A percentile compares a stretch with the other conserved stretches of the same genome.
phyloP scores from a whole-genome alignment of 768 basidiomycete species.

The Tricholoma hemisulphureum region DNA sequence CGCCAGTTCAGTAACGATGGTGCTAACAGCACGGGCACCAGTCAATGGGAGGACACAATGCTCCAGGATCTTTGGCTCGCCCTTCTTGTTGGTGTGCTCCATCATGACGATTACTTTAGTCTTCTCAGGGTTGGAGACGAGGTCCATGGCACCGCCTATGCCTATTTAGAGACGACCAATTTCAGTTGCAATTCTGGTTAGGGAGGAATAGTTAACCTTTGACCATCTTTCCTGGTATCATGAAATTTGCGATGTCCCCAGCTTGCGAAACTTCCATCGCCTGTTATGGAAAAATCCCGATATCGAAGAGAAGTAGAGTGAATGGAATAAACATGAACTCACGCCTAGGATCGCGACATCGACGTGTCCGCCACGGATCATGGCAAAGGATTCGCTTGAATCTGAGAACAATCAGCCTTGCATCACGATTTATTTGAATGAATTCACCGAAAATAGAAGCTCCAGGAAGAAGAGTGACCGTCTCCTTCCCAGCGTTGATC shows the following conservation, averaged over 20 bases:
- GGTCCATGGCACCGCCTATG: conserved; percentile 95
- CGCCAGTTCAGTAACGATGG: conserved; percentile 89
- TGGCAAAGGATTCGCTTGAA: conserved; percentile 91
- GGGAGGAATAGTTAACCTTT: conserved; percentile 48
- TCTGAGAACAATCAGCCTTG: conserved; percentile 40
- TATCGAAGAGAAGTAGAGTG: background rate
- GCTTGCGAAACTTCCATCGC: conserved; percentile 94
- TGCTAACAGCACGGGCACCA: conserved; percentile 83
- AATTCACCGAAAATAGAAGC: conserved; percentile 82
- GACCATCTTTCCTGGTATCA: conserved; percentile 94
- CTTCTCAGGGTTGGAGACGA: conserved; percentile 93
- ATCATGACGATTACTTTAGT: conserved; percentile 89
- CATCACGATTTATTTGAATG: background rate
- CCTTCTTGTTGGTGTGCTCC: conserved; percentile 90
- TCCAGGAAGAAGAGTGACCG: conserved; percentile 88
- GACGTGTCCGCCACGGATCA: conserved; percentile 97
- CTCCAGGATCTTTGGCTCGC: conserved; percentile 82
- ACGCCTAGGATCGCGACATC: conserved; percentile 92
- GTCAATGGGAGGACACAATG: conserved; percentile 84
- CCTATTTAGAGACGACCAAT: conserved; percentile 39
- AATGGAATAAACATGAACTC: conserved; percentile 33
- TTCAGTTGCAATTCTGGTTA: background rate
- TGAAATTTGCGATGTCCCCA: conserved; percentile 96
- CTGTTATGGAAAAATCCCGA: conserved; percentile 34
- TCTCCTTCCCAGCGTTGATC: conserved; percentile 95